These are phyloP conservation scores for Brachypodium distachyon DNA, from an alignment of 202 grass and related monocot genomes.

Conservation along the genomic window DNA sequence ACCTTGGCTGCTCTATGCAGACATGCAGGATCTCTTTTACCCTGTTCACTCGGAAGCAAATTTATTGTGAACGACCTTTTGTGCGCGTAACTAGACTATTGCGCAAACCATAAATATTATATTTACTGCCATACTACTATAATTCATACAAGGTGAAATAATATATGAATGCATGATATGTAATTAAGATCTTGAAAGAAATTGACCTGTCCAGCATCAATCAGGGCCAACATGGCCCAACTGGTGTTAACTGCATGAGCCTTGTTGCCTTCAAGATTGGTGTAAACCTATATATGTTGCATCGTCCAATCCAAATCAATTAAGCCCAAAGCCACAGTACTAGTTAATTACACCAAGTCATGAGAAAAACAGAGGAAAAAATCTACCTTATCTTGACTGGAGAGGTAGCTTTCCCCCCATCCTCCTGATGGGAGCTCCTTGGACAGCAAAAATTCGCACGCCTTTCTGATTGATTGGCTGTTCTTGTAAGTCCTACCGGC, in stretches of 20 bases:
- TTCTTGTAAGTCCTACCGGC: constrained; percentile 60
- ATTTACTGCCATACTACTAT: background rate
- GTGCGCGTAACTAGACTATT: too few relatives aligned
- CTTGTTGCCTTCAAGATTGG: constrained; percentile 39
- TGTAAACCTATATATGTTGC: constrained; percentile 46
- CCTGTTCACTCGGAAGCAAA: constrained; percentile 1
- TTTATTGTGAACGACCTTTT: too few relatives aligned
- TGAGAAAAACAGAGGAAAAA: background rate
- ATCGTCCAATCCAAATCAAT: background rate
- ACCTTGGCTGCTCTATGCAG: constrained; percentile 55
- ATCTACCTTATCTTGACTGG: constrained; percentile 43
- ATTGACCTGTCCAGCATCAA: constrained; percentile 51
- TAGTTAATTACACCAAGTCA: background rate
- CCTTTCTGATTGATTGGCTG: constrained; percentile 40
- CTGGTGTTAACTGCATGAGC: constrained; percentile 40
- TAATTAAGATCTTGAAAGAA: background rate
- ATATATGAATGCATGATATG: background rate
- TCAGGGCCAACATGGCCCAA: constrained; percentile 56
- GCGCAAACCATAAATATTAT: too few relatives aligned
- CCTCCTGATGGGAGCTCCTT: constrained; percentile 71
- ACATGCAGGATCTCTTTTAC: constrained; percentile 45
- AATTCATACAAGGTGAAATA: background rate
- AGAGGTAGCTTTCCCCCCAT: constrained; percentile 73
- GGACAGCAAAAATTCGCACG: constrained; percentile 47
- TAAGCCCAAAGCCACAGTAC: background rate